phyloP scores from a whole-genome alignment of 345 rosid genomes.

The Turnera subulata region DNA sequence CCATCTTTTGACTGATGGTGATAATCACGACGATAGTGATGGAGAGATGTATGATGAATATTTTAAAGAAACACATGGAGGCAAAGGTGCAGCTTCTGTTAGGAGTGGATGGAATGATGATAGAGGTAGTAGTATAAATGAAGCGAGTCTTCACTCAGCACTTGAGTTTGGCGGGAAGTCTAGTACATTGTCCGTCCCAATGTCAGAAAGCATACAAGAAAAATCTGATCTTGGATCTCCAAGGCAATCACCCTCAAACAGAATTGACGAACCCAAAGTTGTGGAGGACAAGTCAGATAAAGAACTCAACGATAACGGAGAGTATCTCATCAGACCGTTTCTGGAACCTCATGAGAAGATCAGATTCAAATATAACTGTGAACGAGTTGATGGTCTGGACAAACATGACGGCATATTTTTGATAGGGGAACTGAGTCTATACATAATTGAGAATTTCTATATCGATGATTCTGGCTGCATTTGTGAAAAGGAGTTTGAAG shows the following conservation, averaged over 20 bases:
- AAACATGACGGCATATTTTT: slow-evolving; percentile 97
- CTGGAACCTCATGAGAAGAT: slow-evolving; percentile 94
- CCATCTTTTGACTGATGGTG: slow-evolving; percentile 43
- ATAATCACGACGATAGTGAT: slow-evolving; percentile 30
- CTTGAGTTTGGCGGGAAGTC: slow-evolving; percentile 87
- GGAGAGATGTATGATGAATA: slow-evolving; percentile 60
- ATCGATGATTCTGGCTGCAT: slow-evolving; percentile 79
- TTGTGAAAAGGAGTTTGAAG: slow-evolving; percentile 93
- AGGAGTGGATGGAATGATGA: slow-evolving; percentile 90
- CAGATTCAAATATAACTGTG: slow-evolving; percentile 87
- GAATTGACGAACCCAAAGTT: slow-evolving; percentile 54
- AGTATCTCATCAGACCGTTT: slow-evolving; percentile 93
- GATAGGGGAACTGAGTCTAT: slow-evolving; percentile 85
- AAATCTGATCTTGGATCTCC: slow-evolving; percentile 83
- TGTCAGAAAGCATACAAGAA: slow-evolving; percentile 62
- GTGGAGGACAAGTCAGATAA: slow-evolving; percentile 71
- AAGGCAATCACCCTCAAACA: slow-evolving; percentile 60
- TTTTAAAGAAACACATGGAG: slow-evolving; percentile 48
- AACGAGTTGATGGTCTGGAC: slow-evolving; percentile 94
- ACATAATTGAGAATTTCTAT: slow-evolving; percentile 90
- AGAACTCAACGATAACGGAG: slow-evolving; percentile 93
- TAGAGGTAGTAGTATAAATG: slow-evolving; percentile 79
- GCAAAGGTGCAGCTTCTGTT: slow-evolving; percentile 48
- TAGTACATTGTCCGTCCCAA: slow-evolving; percentile 62
- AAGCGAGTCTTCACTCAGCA: slow-evolving; percentile 96